Percentiles rank a stretch among this genome's conserved stretches.
phyloP scores from a whole-genome alignment of 2,329 filamentous ascomycete species.

The Eutypa lata region DNA sequence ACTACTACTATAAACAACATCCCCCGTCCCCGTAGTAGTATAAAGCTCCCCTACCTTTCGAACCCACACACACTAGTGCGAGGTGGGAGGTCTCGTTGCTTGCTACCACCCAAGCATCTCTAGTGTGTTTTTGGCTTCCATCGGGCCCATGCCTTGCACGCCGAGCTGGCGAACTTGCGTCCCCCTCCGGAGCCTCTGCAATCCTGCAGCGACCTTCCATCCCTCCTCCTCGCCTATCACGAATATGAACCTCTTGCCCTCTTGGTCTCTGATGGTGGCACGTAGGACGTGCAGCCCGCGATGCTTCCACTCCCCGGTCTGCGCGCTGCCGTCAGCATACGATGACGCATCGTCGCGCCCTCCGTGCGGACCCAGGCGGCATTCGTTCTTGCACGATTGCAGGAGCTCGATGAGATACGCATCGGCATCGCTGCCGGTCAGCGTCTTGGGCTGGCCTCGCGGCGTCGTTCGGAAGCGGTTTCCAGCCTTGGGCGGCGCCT shows the following conservation, averaged over 20 bases:
- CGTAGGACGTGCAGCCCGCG: slow-evolving; percentile 60
- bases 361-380: slow-evolving; percentile 51
- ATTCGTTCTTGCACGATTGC: slow-evolving; percentile 62
- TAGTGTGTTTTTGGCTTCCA: slow-evolving; percentile 53
- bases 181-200: slow-evolving; percentile 59
- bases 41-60: neutral
- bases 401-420: slow-evolving; percentile 61
- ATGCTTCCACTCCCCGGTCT: slow-evolving; percentile 52
- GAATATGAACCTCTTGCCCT: slow-evolving; percentile 64
- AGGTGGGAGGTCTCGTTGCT: neutral
- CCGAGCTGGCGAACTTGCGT: slow-evolving; percentile 58
- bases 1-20: neutral
- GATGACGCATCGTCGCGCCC: slow-evolving; percentile 36
- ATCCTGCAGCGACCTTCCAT: slow-evolving; percentile 63
- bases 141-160: slow-evolving; percentile 51
- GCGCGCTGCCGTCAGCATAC: slow-evolving; percentile 40
- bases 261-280: slow-evolving; percentile 62
- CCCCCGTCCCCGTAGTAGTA: too few relatives aligned
- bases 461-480: slow-evolving; percentile 44
- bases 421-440: slow-evolving; percentile 65
- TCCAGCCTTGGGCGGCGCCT: slow-evolving; percentile 46
- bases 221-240: slow-evolving; percentile 62
- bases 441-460: slow-evolving; percentile 46
- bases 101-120: slow-evolving; percentile 56
- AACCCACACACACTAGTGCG: neutral